A percentile compares a stretch with the other conserved stretches of the same genome.
Conservation (phyloP, 495 filamentous ascomycete genomes). For the Aspergillus campestris region DNA sequence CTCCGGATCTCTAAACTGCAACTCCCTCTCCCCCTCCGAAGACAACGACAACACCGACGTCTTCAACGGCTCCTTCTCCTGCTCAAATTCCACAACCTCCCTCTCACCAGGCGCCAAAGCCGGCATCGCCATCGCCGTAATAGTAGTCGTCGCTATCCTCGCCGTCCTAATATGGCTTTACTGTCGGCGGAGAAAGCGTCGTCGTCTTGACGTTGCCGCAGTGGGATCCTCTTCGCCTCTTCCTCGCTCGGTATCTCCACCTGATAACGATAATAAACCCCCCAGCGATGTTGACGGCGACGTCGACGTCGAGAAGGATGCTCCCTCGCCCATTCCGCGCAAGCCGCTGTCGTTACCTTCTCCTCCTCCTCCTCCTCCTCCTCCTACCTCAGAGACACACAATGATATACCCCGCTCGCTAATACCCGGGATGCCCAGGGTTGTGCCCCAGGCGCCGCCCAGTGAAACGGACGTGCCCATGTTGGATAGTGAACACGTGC, state of each 20-base stretch:
- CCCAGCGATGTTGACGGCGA: too few species aligned
- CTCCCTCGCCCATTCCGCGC: too few species aligned
- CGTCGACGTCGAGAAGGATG: too few species aligned
- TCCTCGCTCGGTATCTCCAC: too few species aligned
- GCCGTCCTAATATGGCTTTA: constrained; percentile 16
- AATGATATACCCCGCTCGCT: too few species aligned
- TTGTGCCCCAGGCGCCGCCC: constrained; percentile 4
- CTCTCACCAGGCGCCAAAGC: constrained; percentile 18
- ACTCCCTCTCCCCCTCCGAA: constrained; percentile 1
- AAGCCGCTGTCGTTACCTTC: too few species aligned
- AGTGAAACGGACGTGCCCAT: constrained; percentile 14
- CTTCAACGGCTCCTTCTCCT: constrained; percentile 15
- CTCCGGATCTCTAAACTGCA: constrained; percentile 17
- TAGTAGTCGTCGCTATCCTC: constrained; percentile 20
- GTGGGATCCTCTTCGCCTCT: background rate
- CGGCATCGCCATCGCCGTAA: constrained; percentile 23
- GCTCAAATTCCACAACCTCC: constrained; percentile 6
- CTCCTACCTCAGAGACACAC: too few species aligned
- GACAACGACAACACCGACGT: constrained; percentile 6
- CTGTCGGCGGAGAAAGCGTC: constrained; percentile 10
- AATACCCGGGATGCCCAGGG: background rate
- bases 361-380: too few species aligned
- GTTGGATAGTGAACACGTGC: constrained; percentile 15
- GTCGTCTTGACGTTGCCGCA: background rate
- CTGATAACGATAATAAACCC: too few species aligned